Evolutionary conservation across 805 yeast species (phyloP), one percentile per base, ranked within the genome.

Genomic region (Kodamaea sagamina): DNA sequence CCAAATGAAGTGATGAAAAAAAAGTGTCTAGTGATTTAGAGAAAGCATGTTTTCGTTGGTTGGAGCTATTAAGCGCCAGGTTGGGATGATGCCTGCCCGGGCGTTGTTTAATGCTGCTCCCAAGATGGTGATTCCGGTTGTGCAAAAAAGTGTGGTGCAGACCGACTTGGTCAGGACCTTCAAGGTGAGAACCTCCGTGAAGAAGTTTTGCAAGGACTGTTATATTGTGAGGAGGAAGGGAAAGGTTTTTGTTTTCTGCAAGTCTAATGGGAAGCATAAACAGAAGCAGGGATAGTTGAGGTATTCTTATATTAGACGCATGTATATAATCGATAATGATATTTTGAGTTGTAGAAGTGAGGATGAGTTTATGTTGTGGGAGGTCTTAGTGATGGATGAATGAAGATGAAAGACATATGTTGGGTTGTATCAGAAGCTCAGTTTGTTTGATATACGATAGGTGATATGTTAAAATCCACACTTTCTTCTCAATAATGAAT

Each of bases 161-260:
- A 26, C 47, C 8, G 40, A 35, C 15, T 50, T 58, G 7, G 45
- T 28, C 27, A 42, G 50, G 31, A 50, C 50, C 17, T 89, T 92
- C 77, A 92, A 92, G 64, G 95, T 89, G 36, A 82, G 92, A 65
- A 82, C 97, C 4, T 79, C 98, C 0, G 95, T 93, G 43, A 90
- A 90, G 72, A 93, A 87, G 72, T 85, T 88, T 67, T 93, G 99
- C 65, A 75, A 84, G 28, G 93, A 88, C 62, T 93, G 99, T 64
- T 65, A 79, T 70, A 79, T 88, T 67, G 97, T 93, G 8, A 85
- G 95, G 67, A 84, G 98, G 67, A 93, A 90, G 68, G 99, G 99
- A 32, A 77, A 93, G 57, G 92, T 90, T 9, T 89, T 88, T 52
- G 96, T 93, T 29, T 84, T 87, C 61, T 92, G 99, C 75, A 93